Evolutionary conservation across 192 early-diverging fungal species (phyloP).

Genomic region (Coemansia interrupta): DNA sequence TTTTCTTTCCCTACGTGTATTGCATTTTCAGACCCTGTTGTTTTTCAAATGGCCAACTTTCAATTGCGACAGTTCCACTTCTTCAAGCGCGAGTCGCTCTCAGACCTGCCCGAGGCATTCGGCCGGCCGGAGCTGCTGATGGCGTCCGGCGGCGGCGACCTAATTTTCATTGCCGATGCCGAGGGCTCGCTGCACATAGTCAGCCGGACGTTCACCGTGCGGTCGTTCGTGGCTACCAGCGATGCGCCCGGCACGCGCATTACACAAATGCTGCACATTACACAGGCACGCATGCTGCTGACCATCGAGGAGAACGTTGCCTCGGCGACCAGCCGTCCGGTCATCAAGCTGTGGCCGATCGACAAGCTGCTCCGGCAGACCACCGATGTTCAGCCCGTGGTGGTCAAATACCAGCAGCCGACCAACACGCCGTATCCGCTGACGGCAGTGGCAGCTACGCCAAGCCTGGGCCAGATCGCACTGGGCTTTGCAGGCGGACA

Average conservation of each 20-base stretch:
- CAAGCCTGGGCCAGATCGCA: constrained; percentile 81
- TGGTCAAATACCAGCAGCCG: constrained; percentile 36
- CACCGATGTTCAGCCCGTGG: constrained; percentile 35
- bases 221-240: constrained; percentile 56
- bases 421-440: constrained; percentile 44
- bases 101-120: constrained; percentile 41
- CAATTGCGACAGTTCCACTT: constrained; percentile 54
- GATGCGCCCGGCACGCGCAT: constrained; percentile 64
- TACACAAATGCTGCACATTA: constrained; percentile 79
- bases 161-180: constrained; percentile 47
- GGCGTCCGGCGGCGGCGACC: constrained; percentile 43
- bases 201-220: constrained; percentile 61
- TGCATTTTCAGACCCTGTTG: neutral
- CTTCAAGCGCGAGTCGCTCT: constrained; percentile 46
- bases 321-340: constrained; percentile 18
- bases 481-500: constrained; percentile 90
- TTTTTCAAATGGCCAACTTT: constrained; percentile 42
- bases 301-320: constrained; percentile 59
- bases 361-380: constrained; percentile 35
- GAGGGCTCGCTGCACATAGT: constrained; percentile 59
- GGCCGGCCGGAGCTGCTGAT: constrained; percentile 43
- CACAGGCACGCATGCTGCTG: constrained; percentile 72
- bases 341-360: constrained; percentile 48
- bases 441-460: constrained; percentile 45
- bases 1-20: neutral